Conservation (phyloP, 495 filamentous ascomycete genomes). For the Tuber borchii region DNA sequence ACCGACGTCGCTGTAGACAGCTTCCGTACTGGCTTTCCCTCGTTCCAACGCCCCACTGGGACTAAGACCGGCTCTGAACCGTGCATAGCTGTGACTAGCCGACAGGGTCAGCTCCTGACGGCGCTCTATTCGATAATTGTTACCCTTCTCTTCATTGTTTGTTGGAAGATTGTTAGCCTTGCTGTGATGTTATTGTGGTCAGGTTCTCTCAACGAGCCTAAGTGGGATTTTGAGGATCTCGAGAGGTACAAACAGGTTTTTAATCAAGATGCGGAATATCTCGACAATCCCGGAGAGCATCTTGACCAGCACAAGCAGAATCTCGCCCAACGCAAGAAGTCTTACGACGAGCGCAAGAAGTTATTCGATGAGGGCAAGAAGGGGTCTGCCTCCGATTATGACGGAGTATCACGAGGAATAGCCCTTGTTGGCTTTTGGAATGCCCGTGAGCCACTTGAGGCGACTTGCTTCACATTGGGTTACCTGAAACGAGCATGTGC, state of each 20-base stretch:
- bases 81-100: neutral
- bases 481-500: too few relatives aligned
- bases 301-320: too few relatives aligned
- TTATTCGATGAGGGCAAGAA: too few relatives aligned
- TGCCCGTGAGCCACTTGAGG: neutral
- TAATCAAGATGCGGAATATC: too few relatives aligned
- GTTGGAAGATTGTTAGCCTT: neutral
- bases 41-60: neutral
- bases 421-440: neutral
- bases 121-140: neutral
- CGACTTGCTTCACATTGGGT: neutral
- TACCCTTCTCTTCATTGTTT: neutral
- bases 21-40: neutral
- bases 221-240: neutral
- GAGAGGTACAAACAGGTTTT: too few relatives aligned
- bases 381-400: too few relatives aligned
- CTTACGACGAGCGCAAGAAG: too few relatives aligned
- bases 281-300: too few relatives aligned
- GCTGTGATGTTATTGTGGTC: neutral
- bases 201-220: neutral
- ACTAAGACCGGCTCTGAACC: neutral
- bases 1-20: neutral
- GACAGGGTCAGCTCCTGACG: neutral
- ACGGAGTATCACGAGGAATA: neutral
- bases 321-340: too few relatives aligned